Percentiles rank a stretch among this genome's conserved stretches.
phyloP scores from a whole-genome alignment of 2,329 filamentous ascomycete species.

The Monilinia fructigena region DNA sequence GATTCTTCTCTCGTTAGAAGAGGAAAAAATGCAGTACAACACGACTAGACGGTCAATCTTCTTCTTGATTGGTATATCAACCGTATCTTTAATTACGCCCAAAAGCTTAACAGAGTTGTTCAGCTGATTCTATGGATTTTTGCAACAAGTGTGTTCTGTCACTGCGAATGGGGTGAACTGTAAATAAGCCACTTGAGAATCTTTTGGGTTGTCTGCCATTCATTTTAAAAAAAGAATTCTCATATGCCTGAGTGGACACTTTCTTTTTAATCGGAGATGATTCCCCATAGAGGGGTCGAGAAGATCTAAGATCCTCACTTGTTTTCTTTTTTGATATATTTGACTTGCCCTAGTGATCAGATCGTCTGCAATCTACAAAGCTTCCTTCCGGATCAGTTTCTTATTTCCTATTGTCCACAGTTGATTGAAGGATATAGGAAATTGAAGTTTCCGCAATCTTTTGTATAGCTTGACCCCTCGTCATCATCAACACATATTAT shows the following conservation, averaged over 20 bases:
- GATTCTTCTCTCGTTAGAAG: not conserved
- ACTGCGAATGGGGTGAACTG: not conserved
- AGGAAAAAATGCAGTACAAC: not conserved
- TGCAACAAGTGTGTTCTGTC: not conserved
- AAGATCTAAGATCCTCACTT: constrained; percentile 1
- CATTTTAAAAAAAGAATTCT: not conserved
- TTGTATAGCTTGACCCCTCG: not conserved
- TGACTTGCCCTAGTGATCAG: not conserved
- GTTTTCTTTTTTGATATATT: not conserved
- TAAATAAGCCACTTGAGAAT: not conserved
- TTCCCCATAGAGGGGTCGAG: not conserved
- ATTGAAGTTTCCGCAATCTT: not conserved
- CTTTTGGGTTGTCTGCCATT: not conserved
- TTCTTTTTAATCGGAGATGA: not conserved
- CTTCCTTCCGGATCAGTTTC: not conserved
- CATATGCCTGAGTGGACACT: not conserved
- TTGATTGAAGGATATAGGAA: constrained; percentile 1
- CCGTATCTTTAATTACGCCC: constrained; percentile 5
- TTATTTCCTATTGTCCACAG: not conserved
- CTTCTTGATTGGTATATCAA: not conserved
- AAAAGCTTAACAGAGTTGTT: constrained; percentile 10
- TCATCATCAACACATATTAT: not conserved
- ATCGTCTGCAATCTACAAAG: not conserved
- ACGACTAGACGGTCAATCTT: not conserved
- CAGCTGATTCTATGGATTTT: not conserved